Conservation (phyloP, 257 asterid species). For the Mitragyna speciosa region DNA sequence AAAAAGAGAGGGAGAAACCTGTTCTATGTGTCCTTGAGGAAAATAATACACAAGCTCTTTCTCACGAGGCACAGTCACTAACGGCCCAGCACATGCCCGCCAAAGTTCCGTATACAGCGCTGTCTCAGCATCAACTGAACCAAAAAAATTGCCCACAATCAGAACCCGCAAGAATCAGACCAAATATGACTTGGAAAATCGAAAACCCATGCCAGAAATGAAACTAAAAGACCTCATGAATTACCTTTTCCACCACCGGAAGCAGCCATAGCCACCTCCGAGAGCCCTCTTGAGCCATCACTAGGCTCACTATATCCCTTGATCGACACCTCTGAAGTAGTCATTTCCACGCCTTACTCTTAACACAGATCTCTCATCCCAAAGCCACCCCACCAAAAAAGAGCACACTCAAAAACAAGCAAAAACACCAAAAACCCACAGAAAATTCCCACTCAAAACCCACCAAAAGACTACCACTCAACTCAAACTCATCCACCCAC, state of each 20-base stretch:
- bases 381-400: conserved; percentile 20
- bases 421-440: neutral
- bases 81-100: conserved; percentile 97
- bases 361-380: conserved; percentile 72
- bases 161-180: conserved; percentile 4
- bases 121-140: conserved; percentile 63
- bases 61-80: conserved; percentile 86
- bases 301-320: conserved; percentile 50
- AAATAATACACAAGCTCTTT: conserved; percentile 80
- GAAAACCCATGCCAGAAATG: neutral
- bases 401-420: neutral
- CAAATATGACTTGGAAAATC: neutral
- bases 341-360: conserved; percentile 40
- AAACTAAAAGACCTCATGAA: conserved; percentile 2
- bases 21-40: conserved; percentile 98
- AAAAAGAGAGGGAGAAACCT: conserved; percentile 42
- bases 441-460: conserved; percentile 15
- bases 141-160: neutral
- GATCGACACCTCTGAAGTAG: conserved; percentile 57
- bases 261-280: conserved; percentile 32
- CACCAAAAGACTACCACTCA: conserved; percentile 17
- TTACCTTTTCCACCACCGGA: conserved; percentile 52
- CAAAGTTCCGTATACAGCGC: conserved; percentile 90
- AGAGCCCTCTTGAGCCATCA: conserved; percentile 28
- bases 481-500: conserved; percentile 5